Evolutionary conservation across 805 yeast species (phyloP).

Genomic region (Kodamaea lidongshanica): DNA sequence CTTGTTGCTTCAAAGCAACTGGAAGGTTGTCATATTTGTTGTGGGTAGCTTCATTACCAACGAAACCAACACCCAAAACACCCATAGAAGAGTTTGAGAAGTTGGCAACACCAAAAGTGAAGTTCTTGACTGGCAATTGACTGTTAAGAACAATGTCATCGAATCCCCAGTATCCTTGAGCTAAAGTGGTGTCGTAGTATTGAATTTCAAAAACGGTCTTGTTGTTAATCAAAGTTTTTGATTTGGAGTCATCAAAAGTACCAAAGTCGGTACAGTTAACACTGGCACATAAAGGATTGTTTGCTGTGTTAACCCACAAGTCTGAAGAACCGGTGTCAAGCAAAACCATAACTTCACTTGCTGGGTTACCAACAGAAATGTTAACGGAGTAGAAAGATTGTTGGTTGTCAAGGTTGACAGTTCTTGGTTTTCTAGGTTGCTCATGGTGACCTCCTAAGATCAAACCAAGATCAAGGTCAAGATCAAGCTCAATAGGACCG

Average conservation of each 20-base stretch:
- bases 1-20: constrained; percentile 20
- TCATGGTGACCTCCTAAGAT: not conserved
- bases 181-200: constrained; percentile 46
- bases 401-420: constrained; percentile 6
- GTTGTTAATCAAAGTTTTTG: constrained; percentile 11
- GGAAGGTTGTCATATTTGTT: constrained; percentile 39
- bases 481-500: constrained; percentile 7
- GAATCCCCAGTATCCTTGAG: constrained; percentile 44
- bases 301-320: constrained; percentile 50
- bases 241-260: constrained; percentile 13
- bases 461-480: constrained; percentile 1
- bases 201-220: constrained; percentile 25
- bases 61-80: constrained; percentile 16
- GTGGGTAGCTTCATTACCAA: constrained; percentile 8
- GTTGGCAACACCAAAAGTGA: constrained; percentile 14
- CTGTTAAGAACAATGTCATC: constrained; percentile 15
- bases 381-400: constrained; percentile 14
- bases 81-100: constrained; percentile 13
- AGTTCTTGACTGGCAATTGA: constrained; percentile 7
- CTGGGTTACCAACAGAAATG: constrained; percentile 47
- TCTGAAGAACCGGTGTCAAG: constrained; percentile 76
- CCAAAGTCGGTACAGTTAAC: constrained; percentile 17
- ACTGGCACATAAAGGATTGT: constrained; percentile 14
- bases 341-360: constrained; percentile 47
- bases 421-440: too few species aligned